Evolutionary conservation across 495 filamentous ascomycete genomes (phyloP).

Genomic region (Penicillium angulare): DNA sequence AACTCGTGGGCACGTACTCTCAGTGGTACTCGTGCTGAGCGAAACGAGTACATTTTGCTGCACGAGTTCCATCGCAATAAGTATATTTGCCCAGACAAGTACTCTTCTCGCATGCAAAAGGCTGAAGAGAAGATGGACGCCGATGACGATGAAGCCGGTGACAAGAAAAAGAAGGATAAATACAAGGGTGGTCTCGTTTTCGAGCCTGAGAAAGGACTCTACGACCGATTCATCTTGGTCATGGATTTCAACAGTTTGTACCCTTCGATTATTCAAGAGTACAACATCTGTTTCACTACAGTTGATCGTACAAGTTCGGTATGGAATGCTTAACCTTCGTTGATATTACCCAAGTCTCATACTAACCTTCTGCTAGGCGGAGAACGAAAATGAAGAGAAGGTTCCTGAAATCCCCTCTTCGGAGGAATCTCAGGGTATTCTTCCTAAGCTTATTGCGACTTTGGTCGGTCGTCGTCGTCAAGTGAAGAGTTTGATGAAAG

Average conservation of each 20-base stretch:
- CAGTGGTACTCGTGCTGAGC: conserved; percentile 91
- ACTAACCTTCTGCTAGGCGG: conserved; percentile 46
- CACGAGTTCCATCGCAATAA: conserved; percentile 96
- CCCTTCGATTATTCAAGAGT: conserved; percentile 98
- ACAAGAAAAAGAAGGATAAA: conserved; percentile 99
- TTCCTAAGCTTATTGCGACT: conserved; percentile 86
- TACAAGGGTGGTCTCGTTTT: conserved; percentile 98
- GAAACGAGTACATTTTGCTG: conserved; percentile 98
- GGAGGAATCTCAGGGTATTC: conserved; percentile 71
- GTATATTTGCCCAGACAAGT: conserved; percentile 96
- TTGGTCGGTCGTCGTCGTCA: conserved; percentile 82
- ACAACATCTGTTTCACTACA: conserved; percentile 98
- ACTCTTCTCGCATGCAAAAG: conserved; percentile 65
- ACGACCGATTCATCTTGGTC: conserved; percentile 94
- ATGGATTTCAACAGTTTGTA: conserved; percentile 99
- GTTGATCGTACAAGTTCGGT: conserved; percentile 71
- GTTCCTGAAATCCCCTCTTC: conserved; percentile 70
- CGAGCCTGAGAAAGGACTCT: conserved; percentile 94
- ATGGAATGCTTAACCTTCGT: conserved; percentile 22
- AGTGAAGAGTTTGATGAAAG: conserved; percentile 96
- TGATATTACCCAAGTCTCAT: background rate
- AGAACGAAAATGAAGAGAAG: conserved; percentile 73
- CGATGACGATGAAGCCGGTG: conserved; percentile 68
- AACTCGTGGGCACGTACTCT: conserved; percentile 98
- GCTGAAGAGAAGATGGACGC: conserved; percentile 61